A percentile compares a stretch with the other conserved stretches of the same genome.
phyloP scores from a whole-genome alignment of 176 grass and related monocot genomes.

The Aegilops bicornis region DNA sequence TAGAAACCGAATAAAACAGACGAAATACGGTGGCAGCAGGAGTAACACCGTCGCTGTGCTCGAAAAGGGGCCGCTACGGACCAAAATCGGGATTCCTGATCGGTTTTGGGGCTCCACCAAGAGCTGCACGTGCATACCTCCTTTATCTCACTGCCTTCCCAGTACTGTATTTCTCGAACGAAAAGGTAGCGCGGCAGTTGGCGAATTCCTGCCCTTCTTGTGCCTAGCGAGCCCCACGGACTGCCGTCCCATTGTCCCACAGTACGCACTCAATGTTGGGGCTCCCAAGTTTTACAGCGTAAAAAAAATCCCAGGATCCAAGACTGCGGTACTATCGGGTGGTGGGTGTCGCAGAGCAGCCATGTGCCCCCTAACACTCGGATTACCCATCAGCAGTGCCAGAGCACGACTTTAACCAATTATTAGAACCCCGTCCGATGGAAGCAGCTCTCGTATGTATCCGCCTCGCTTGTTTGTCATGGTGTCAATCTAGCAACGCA shows the following conservation, averaged over 20 bases:
- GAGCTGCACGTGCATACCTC: background rate
- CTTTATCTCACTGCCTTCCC: background rate
- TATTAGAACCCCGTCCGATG: no score
- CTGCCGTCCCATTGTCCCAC: background rate
- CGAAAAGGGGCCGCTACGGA: background rate
- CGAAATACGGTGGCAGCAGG: no score
- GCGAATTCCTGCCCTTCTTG: background rate
- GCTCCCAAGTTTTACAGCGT: background rate
- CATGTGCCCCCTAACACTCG: slow-evolving; percentile 11
- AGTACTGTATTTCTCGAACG: background rate
- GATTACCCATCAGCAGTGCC: background rate
- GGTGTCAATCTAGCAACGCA: background rate
- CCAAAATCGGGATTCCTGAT: background rate
- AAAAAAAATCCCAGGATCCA: background rate
- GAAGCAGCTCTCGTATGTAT: no score
- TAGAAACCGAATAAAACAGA: no score
- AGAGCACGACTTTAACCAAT: background rate
- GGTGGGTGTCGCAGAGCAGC: slow-evolving; percentile 26
- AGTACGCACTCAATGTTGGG: background rate
- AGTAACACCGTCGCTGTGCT: background rate
- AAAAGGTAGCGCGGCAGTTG: background rate
- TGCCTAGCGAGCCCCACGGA: background rate
- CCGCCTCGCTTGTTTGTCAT: background rate
- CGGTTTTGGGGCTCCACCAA: background rate
- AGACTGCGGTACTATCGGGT: background rate